Conservation (phyloP, 75 land plant genomes). For the Selaginella tamariscina region DNA sequence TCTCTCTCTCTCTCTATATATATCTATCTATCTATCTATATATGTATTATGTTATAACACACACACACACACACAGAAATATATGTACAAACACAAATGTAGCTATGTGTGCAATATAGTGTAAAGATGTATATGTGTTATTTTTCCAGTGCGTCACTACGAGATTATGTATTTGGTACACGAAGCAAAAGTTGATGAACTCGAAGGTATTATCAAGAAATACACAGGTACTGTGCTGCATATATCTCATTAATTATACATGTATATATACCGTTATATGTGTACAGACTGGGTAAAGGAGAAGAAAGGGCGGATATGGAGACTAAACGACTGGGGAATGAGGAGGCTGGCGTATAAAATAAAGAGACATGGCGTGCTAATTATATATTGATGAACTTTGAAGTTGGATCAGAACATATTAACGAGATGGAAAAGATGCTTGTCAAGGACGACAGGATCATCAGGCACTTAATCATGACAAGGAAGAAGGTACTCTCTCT, state of each 20-base stretch:
- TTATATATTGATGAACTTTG: conserved; percentile 92
- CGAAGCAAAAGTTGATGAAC: conserved; percentile 54
- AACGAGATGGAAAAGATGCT: conserved; percentile 65
- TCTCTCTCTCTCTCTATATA: neutral
- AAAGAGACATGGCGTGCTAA: conserved; percentile 63
- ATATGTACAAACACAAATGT: neutral
- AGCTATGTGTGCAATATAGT: neutral
- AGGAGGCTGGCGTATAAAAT: conserved; percentile 82
- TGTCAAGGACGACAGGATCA: conserved; percentile 83
- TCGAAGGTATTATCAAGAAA: conserved; percentile 53
- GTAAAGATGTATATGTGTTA: too few relatives aligned
- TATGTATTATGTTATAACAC: neutral
- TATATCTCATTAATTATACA: neutral
- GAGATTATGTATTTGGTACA: conserved; percentile 87
- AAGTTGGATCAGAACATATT: conserved; percentile 51
- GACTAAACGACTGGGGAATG: conserved; percentile 89
- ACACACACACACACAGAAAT: too few relatives aligned
- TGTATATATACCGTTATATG: neutral
- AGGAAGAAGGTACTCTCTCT: conserved; percentile 56
- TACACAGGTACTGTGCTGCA: conserved; percentile 42
- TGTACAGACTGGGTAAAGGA: conserved; percentile 68
- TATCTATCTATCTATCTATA: neutral
- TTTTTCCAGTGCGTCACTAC: conserved; percentile 69
- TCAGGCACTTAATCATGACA: conserved; percentile 76
- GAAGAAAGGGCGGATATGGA: conserved; percentile 79